A percentile compares a stretch with the other conserved stretches of the same genome.
Conservation (phyloP, 1,284 basidiomycete genomes). For the Apiotrichum brassicae region DNA sequence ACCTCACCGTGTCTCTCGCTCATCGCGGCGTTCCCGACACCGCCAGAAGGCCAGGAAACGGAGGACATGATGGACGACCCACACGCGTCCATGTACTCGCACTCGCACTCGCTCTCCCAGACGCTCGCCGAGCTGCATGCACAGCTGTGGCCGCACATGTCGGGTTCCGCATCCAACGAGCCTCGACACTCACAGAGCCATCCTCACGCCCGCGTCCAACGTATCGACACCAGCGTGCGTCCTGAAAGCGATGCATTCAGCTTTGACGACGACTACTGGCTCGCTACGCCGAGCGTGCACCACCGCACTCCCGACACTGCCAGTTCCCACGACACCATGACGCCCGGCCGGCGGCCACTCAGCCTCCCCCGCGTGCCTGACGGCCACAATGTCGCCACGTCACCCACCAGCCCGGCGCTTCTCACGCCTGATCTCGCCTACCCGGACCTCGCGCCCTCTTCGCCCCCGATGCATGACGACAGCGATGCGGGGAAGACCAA, state of each 20-base stretch:
- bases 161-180: background rate
- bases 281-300: background rate
- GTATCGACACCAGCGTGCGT: background rate
- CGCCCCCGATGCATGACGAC: background rate
- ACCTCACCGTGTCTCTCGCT: background rate
- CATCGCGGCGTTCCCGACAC: background rate
- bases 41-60: background rate
- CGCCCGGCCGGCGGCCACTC: background rate
- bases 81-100: background rate
- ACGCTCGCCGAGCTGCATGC: background rate
- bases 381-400: background rate
- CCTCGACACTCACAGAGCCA: too few species aligned
- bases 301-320: background rate
- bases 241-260: slow-evolving; percentile 1
- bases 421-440: background rate
- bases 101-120: background rate
- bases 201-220: too few species aligned
- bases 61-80: background rate
- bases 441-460: background rate
- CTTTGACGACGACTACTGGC: slow-evolving; percentile 2
- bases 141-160: background rate
- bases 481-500: background rate
- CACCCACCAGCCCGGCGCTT: background rate
- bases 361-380: background rate
- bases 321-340: background rate